These are phyloP conservation scores for Dipteronia sinensis DNA, from an alignment of 345 rosid genomes.

Conservation along the genomic window DNA sequence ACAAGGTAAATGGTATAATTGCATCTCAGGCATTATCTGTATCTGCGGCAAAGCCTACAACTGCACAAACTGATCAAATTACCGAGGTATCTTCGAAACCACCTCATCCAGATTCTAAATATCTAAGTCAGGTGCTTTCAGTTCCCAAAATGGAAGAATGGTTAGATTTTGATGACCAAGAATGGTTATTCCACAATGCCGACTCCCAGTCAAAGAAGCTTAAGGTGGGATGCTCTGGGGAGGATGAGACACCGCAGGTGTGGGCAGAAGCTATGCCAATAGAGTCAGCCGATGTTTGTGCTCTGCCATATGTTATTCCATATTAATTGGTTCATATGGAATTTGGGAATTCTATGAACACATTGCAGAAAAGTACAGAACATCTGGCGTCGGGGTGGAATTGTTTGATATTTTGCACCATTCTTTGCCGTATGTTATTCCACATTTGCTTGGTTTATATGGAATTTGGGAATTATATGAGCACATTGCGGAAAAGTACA, in stretches of 20 bases:
- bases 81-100: constrained; percentile 45
- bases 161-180: constrained; percentile 52
- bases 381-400: constrained; percentile 8
- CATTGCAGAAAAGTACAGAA: constrained; percentile 5
- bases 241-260: constrained; percentile 40
- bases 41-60: constrained; percentile 31
- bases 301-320: constrained; percentile 80
- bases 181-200: constrained; percentile 56
- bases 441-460: not conserved
- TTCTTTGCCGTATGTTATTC: not conserved
- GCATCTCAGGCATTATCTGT: constrained; percentile 32
- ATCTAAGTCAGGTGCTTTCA: constrained; percentile 51
- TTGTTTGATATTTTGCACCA: constrained; percentile 17
- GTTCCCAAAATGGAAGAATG: constrained; percentile 61
- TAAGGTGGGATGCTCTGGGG: constrained; percentile 29
- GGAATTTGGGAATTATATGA: not conserved
- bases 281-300: constrained; percentile 61
- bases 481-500: not conserved
- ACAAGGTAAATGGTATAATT: constrained; percentile 46
- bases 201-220: constrained; percentile 36
- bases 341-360: not conserved
- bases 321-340: constrained; percentile 39
- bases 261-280: constrained; percentile 69
- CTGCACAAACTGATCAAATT: constrained; percentile 36
- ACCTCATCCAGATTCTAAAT: constrained; percentile 74